Percentiles rank a stretch among this genome's conserved stretches.
Evolutionary conservation across 495 filamentous ascomycete species (phyloP).

Genomic region (Beverwykella pulmonaria): DNA sequence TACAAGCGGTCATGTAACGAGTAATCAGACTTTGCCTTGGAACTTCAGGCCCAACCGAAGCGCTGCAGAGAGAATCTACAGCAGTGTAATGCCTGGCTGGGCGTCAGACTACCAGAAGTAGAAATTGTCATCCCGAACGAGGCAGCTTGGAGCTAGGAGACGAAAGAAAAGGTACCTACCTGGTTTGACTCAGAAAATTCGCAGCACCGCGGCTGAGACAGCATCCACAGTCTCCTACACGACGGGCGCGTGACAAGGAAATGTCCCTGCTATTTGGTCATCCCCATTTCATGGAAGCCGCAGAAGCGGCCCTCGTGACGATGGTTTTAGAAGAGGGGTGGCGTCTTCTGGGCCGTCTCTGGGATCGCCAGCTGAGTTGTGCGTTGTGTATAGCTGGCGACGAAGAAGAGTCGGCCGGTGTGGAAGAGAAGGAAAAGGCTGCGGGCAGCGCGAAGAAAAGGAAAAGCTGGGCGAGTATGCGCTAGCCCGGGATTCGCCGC

Average conservation of each 20-base stretch:
- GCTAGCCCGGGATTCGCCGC: background rate
- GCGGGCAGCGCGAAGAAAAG: slow-evolving; percentile 36
- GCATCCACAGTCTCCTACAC: background rate
- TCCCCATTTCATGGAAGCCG: slow-evolving; percentile 95
- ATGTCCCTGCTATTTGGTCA: slow-evolving; percentile 93
- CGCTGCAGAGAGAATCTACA: slow-evolving; percentile 41
- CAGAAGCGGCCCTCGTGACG: slow-evolving; percentile 82
- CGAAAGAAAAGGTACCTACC: slow-evolving; percentile 17
- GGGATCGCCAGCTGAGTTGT: slow-evolving; percentile 80
- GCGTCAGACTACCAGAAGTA: slow-evolving; percentile 82
- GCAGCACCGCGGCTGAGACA: background rate
- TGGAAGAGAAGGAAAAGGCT: slow-evolving; percentile 52
- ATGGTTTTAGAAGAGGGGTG: slow-evolving; percentile 96
- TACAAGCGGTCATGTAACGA: background rate
- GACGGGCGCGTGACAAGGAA: slow-evolving; percentile 29
- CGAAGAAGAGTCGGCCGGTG: slow-evolving; percentile 93
- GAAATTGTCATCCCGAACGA: slow-evolving; percentile 58
- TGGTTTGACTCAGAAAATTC: slow-evolving; percentile 20
- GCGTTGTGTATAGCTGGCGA: slow-evolving; percentile 64
- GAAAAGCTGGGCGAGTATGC: background rate
- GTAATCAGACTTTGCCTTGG: slow-evolving; percentile 71
- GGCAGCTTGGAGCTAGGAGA: background rate
- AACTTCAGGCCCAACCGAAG: slow-evolving; percentile 72
- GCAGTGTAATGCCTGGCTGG: slow-evolving; percentile 62
- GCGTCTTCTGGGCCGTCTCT: slow-evolving; percentile 82